A percentile compares a stretch with the other conserved stretches of the same genome.
Conservation (phyloP, 805 yeast species). For the Clavispora santaluciae region DNA sequence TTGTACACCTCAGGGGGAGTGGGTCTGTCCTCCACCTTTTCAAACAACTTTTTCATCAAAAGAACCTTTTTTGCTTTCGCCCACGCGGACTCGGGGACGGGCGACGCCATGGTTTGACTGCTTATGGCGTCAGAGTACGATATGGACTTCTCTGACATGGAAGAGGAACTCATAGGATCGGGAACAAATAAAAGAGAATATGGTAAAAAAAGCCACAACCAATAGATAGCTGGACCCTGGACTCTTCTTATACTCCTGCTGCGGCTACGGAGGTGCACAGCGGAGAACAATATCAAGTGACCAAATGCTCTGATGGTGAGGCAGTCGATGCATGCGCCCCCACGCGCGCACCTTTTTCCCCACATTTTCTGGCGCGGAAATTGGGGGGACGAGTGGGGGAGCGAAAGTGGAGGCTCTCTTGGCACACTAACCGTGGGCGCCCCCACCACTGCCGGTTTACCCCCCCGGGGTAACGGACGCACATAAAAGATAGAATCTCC, state of each 20-base stretch:
- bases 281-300: neutral
- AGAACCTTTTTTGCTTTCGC: slow-evolving; percentile 11
- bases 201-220: neutral
- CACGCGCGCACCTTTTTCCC: neutral
- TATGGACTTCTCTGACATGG: neutral
- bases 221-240: neutral
- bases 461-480: too few relatives aligned
- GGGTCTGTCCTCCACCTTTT: slow-evolving; percentile 34
- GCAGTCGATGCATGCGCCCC: neutral
- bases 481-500: too few relatives aligned
- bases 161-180: neutral
- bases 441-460: too few relatives aligned
- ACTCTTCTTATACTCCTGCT: neutral
- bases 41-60: slow-evolving; percentile 19
- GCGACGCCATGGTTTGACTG: neutral
- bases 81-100: slow-evolving; percentile 2
- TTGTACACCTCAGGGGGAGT: slow-evolving; percentile 37
- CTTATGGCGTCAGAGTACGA: neutral
- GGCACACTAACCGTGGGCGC: too few relatives aligned
- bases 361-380: neutral
- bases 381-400: neutral
- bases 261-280: neutral
- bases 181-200: neutral
- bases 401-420: neutral
- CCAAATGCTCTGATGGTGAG: neutral